Evolutionary conservation across 345 rosid species (phyloP).

Genomic region (Hevea brasiliensis): DNA sequence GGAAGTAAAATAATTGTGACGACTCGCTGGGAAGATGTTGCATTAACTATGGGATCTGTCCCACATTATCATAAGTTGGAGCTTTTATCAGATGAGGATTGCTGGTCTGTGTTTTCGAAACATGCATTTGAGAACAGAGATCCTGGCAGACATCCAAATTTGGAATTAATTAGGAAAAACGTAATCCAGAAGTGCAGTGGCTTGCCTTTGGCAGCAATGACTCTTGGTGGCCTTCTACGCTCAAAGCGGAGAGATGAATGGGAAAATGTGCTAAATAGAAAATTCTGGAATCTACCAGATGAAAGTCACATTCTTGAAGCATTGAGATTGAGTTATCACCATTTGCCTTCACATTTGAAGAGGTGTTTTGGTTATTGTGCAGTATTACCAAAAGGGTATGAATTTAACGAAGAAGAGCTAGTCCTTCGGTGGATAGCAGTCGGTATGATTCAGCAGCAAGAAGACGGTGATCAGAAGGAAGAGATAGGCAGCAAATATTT

Average conservation of each 20-base stretch:
- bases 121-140: slow-evolving; percentile 3
- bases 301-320: slow-evolving; percentile 9
- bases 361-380: slow-evolving; percentile 25
- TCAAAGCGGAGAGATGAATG: neutral
- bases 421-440: slow-evolving; percentile 25
- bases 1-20: slow-evolving; percentile 13
- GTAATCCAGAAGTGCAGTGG: slow-evolving; percentile 21
- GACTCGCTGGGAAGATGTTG: neutral
- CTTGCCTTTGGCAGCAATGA: slow-evolving; percentile 24
- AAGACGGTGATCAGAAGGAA: neutral
- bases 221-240: slow-evolving; percentile 24
- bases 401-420: slow-evolving; percentile 19
- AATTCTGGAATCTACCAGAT: slow-evolving; percentile 7
- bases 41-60: neutral
- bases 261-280: slow-evolving; percentile 6
- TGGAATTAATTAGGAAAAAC: slow-evolving; percentile 1
- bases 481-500: slow-evolving; percentile 20
- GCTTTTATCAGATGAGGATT: slow-evolving; percentile 15
- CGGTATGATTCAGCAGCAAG: slow-evolving; percentile 12
- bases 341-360: slow-evolving; percentile 12
- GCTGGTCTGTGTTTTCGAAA: slow-evolving; percentile 16
- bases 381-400: slow-evolving; percentile 21
- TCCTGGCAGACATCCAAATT: neutral
- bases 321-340: slow-evolving; percentile 13
- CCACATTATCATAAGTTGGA: neutral